These are phyloP conservation scores for Glycine tomentella DNA, from an alignment of 306 rosid genomes.

Conservation along the genomic window DNA sequence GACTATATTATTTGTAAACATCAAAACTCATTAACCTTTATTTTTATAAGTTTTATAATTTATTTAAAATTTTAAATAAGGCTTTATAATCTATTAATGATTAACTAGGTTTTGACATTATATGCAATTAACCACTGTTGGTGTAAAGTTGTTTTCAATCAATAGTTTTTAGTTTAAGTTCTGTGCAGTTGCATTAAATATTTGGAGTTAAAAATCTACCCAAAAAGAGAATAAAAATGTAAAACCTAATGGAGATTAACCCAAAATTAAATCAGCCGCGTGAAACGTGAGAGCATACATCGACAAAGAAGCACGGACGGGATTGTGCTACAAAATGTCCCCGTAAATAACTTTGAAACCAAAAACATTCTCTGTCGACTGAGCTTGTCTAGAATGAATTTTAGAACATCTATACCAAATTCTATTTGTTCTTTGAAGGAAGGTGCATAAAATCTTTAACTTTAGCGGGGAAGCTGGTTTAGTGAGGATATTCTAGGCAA, in stretches of 20 bases:
- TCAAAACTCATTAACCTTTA: too few species aligned
- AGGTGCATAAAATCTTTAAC: neutral
- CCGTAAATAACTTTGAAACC: slow-evolving; percentile 20
- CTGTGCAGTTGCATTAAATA: too few species aligned
- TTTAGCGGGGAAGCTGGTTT: neutral
- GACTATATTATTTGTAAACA: too few species aligned
- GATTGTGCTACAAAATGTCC: neutral
- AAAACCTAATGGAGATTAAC: neutral
- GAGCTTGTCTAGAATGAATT: neutral
- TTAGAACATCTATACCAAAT: neutral
- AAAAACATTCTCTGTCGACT: slow-evolving; percentile 26
- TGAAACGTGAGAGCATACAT: neutral
- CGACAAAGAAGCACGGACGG: neutral
- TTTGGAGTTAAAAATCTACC: neutral
- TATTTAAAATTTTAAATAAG: too few species aligned
- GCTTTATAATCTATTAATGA: neutral
- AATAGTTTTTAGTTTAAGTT: neutral
- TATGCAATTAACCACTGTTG: neutral
- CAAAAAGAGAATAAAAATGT: neutral
- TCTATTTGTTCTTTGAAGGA: slow-evolving; percentile 6
- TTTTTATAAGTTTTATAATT: too few species aligned
- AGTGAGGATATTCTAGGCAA: neutral
- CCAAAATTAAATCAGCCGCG: neutral
- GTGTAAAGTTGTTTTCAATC: too few species aligned
- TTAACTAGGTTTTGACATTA: neutral